Conservation (phyloP, 2,329 filamentous ascomycete species). For the Cyphellophora attinorum region DNA sequence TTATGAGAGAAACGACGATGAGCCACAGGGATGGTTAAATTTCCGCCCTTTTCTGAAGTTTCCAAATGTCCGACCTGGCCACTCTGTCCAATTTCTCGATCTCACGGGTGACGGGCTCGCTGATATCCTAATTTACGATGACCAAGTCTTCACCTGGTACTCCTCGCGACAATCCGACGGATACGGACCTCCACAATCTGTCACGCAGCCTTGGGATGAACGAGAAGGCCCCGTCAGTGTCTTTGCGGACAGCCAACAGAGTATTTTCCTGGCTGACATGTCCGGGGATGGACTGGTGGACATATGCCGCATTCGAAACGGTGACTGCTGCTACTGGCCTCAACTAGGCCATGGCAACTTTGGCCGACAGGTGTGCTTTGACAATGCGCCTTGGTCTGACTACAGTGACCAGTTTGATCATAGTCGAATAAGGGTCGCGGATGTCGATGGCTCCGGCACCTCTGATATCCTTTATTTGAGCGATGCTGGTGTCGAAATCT, state of each 20-base stretch:
- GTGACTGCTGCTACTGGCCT: conserved; percentile 25
- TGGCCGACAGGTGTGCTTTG: conserved; percentile 21
- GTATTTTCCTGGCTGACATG: conserved; percentile 18
- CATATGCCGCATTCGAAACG: conserved; percentile 19
- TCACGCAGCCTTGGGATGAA: not conserved
- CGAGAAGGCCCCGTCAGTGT: not conserved
- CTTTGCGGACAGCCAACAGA: not conserved
- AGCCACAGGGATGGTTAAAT: conserved; percentile 6
- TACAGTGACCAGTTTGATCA: conserved; percentile 11
- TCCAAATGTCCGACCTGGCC: conserved; percentile 8
- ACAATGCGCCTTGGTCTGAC: conserved; percentile 19
- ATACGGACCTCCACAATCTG: not conserved
- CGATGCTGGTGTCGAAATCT: conserved; percentile 9
- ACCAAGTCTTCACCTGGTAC: conserved; percentile 1
- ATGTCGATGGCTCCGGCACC: conserved; percentile 19
- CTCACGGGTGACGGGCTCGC: conserved; percentile 9
- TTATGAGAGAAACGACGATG: conserved; percentile 7
- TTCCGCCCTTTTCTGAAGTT: conserved; percentile 3
- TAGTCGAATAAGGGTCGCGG: conserved; percentile 12
- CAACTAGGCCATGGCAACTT: conserved; percentile 27
- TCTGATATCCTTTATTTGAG: conserved; percentile 22
- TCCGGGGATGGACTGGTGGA: conserved; percentile 20
- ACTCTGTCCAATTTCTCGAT: conserved; percentile 7
- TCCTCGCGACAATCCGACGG: conserved; percentile 3
- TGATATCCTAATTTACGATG: conserved; percentile 4